phyloP scores from a whole-genome alignment of 1,284 basidiomycete genomes.

The Earliella scabrosa region DNA sequence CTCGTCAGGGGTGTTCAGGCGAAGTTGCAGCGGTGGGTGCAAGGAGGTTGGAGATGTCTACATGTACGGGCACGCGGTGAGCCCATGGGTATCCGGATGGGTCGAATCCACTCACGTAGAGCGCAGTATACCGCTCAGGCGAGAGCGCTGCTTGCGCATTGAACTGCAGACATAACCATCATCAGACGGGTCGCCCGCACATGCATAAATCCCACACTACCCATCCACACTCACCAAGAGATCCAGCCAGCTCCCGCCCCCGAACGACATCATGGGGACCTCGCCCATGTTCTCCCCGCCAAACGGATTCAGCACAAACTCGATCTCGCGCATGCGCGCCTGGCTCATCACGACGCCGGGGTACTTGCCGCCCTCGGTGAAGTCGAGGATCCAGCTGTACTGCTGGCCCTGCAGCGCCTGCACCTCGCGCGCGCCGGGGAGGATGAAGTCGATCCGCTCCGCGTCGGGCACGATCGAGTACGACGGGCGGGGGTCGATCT shows the following conservation, averaged over 20 bases:
- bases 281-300: slow-evolving; percentile 46
- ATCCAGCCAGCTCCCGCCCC: slow-evolving; percentile 63
- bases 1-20: slow-evolving; percentile 67
- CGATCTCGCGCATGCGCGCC: slow-evolving; percentile 69
- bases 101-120: slow-evolving; percentile 41
- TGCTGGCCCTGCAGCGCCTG: slow-evolving; percentile 33
- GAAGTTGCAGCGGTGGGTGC: slow-evolving; percentile 72
- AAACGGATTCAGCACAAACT: slow-evolving; percentile 60
- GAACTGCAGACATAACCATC: slow-evolving; percentile 39
- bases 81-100: neutral
- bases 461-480: slow-evolving; percentile 45
- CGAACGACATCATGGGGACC: slow-evolving; percentile 55
- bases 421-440: slow-evolving; percentile 43
- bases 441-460: slow-evolving; percentile 50
- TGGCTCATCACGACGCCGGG: slow-evolving; percentile 72
- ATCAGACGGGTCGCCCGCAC: neutral
- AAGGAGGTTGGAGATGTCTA: slow-evolving; percentile 57
- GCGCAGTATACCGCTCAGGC: slow-evolving; percentile 52
- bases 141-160: slow-evolving; percentile 47
- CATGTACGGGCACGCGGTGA: slow-evolving; percentile 1
- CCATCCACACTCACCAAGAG: slow-evolving; percentile 23
- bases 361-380: slow-evolving; percentile 57
- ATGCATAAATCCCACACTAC: too few species aligned
- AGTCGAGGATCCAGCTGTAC: slow-evolving; percentile 72
- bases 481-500: slow-evolving; percentile 35